phyloP scores from a whole-genome alignment of 2,329 filamentous ascomycete genomes.

The Talaromyces pinophilus region DNA sequence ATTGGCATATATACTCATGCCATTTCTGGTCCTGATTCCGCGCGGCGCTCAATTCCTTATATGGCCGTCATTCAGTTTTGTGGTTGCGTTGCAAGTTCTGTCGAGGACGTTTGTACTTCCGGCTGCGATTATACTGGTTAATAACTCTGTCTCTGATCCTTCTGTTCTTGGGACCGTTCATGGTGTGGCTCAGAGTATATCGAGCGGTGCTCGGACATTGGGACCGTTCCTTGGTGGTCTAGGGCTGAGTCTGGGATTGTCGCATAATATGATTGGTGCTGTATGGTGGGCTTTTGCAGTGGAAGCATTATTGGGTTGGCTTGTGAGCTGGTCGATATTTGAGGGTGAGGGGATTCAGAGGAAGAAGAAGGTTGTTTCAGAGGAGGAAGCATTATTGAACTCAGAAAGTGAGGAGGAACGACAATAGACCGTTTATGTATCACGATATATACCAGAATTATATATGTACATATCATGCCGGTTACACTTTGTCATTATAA shows the following conservation, averaged over 20 bases:
- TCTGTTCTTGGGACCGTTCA: conserved; percentile 60
- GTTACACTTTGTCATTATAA: background rate
- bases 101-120: conserved; percentile 70
- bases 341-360: conserved; percentile 66
- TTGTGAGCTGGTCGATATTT: conserved; percentile 61
- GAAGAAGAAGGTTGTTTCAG: conserved; percentile 26
- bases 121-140: conserved; percentile 60
- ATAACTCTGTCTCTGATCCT: conserved; percentile 61
- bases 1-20: conserved; percentile 67
- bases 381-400: conserved; percentile 5
- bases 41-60: conserved; percentile 52
- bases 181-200: conserved; percentile 59
- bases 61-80: conserved; percentile 65
- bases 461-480: background rate
- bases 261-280: conserved; percentile 56
- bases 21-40: conserved; percentile 70
- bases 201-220: conserved; percentile 56
- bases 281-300: conserved; percentile 60
- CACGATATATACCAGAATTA: background rate
- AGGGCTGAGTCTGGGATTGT: conserved; percentile 56
- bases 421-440: conserved; percentile 2
- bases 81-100: conserved; percentile 68
- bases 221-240: conserved; percentile 59
- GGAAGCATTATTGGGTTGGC: conserved; percentile 59
- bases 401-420: conserved; percentile 23